Evolutionary conservation across 2,329 filamentous ascomycete genomes (phyloP).

Genomic region (Fusarium sp.): DNA sequence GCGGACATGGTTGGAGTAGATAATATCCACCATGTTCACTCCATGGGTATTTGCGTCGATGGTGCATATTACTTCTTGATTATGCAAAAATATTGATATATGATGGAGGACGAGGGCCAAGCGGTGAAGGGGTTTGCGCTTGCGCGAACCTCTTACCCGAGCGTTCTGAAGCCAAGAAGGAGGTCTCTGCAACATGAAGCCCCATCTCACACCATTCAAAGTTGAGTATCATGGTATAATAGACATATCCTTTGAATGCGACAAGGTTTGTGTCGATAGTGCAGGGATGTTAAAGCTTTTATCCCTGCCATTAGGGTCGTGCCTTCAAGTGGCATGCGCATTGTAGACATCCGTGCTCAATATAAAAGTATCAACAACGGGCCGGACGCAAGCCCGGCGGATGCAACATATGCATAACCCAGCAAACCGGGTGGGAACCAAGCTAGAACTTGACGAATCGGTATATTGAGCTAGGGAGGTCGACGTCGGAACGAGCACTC

Average conservation of each 20-base stretch:
- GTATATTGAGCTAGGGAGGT: conserved; percentile 6
- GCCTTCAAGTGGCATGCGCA: conserved; percentile 1
- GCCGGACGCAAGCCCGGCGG: not conserved
- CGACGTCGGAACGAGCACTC: conserved; percentile 20
- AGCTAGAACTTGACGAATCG: conserved; percentile 2
- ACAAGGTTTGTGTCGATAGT: conserved; percentile 18
- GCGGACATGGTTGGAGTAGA: not conserved
- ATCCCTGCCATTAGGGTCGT: conserved; percentile 6
- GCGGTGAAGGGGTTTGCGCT: conserved; percentile 23
- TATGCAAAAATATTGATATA: conserved; percentile 6
- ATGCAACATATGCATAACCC: conserved; percentile 14
- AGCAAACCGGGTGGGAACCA: conserved; percentile 13
- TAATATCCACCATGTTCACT: not conserved
- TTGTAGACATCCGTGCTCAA: conserved; percentile 1
- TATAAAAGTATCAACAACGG: not conserved
- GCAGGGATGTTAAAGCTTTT: not conserved
- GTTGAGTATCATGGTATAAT: not conserved
- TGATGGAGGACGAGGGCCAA: conserved; percentile 9
- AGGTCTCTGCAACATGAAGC: not conserved
- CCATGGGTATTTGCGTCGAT: not conserved
- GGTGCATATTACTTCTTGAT: not conserved
- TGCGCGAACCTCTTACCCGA: not conserved
- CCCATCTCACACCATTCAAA: not conserved
- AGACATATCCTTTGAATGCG: conserved; percentile 1
- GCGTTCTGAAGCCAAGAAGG: not conserved